phyloP scores from a whole-genome alignment of 805 yeast genomes.

The Candida bentonensis region DNA sequence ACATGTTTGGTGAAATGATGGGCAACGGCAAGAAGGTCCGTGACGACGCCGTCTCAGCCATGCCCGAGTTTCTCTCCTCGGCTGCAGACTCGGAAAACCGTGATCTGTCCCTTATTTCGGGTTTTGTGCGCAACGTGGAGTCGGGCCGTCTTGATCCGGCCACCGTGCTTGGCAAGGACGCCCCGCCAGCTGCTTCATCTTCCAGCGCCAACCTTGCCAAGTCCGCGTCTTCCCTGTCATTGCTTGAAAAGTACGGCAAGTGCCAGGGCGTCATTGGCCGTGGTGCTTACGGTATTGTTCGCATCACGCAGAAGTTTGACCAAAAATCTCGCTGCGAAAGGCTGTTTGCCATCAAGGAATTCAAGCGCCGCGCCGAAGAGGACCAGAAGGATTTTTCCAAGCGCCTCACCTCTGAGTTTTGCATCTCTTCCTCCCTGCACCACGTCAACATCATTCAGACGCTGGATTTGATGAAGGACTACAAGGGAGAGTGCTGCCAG shows the following conservation, averaged over 20 bases:
- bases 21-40: constrained; percentile 26
- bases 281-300: constrained; percentile 86
- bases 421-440: constrained; percentile 62
- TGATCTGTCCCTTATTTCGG: constrained; percentile 12
- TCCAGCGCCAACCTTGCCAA: neutral
- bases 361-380: constrained; percentile 47
- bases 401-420: constrained; percentile 78
- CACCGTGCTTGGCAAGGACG: neutral
- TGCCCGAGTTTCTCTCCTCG: constrained; percentile 13
- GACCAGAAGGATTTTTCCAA: constrained; percentile 40
- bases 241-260: constrained; percentile 82
- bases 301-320: constrained; percentile 53
- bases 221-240: constrained; percentile 24
- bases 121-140: constrained; percentile 5
- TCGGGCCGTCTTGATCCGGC: neutral
- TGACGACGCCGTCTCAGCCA: constrained; percentile 18
- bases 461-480: constrained; percentile 62
- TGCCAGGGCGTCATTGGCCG: constrained; percentile 87
- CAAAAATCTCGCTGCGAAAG: constrained; percentile 24
- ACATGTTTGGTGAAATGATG: constrained; percentile 55
- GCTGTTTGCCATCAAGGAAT: constrained; percentile 63
- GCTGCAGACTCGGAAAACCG: neutral
- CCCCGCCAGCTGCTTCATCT: neutral
- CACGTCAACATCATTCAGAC: constrained; percentile 65
- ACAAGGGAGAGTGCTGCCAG: constrained; percentile 57